Evolutionary conservation across 495 filamentous ascomycete genomes (phyloP).

Genomic region (Penicillium antarcticum): DNA sequence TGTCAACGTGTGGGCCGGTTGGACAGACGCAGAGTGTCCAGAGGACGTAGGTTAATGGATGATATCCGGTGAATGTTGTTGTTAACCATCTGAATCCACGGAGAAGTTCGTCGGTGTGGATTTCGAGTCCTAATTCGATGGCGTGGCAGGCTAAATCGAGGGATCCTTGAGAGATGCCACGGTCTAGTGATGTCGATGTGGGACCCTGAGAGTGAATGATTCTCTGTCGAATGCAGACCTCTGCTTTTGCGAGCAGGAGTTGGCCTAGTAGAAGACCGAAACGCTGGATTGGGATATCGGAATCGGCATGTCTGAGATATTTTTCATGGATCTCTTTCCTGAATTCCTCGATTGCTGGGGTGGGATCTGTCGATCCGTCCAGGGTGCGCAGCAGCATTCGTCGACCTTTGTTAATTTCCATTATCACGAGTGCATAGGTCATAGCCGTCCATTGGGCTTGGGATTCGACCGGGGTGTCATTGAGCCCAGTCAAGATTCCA

Average conservation of each 20-base stretch:
- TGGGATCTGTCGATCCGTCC: constrained; percentile 1
- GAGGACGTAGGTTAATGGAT: constrained; percentile 28
- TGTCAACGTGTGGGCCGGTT: constrained; percentile 7
- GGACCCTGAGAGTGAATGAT: constrained; percentile 12
- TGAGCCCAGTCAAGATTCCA: constrained; percentile 9
- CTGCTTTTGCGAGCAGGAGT: constrained; percentile 20
- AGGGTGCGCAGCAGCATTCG: neutral
- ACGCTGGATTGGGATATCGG: constrained; percentile 32
- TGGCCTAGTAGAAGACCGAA: constrained; percentile 21
- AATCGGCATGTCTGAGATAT: constrained; percentile 25
- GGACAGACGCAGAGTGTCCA: constrained; percentile 32
- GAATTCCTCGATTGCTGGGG: constrained; percentile 17
- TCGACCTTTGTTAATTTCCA: constrained; percentile 24
- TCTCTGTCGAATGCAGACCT: constrained; percentile 26
- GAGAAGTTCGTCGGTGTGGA: constrained; percentile 27
- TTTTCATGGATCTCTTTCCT: constrained; percentile 14
- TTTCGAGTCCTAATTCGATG: constrained; percentile 16
- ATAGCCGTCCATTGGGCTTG: constrained; percentile 26
- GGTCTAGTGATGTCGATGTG: neutral
- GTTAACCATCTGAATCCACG: constrained; percentile 26
- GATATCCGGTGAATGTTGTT: constrained; percentile 26
- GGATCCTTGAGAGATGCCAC: constrained; percentile 9
- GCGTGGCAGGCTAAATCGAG: constrained; percentile 15
- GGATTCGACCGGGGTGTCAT: neutral
- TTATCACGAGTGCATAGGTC: constrained; percentile 30